Evolutionary conservation across 257 asterid genomes (phyloP).

Genomic region (Rubia yunnanensis): DNA sequence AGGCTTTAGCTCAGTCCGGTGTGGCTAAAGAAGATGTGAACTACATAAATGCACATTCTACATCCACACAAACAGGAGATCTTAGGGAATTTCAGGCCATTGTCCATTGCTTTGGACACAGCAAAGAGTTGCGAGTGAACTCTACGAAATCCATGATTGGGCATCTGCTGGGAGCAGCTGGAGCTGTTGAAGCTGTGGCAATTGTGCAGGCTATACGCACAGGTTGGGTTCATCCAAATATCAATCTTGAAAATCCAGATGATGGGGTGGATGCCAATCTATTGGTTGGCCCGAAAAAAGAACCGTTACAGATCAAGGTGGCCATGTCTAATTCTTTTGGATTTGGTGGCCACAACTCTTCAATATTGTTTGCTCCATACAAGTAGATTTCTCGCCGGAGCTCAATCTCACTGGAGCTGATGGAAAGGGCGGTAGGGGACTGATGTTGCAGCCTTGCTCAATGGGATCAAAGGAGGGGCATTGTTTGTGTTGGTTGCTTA

Average conservation of each 20-base stretch:
- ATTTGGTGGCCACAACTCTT: slow-evolving; percentile 90
- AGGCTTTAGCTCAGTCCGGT: slow-evolving; percentile 92
- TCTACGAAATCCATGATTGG: slow-evolving; percentile 97
- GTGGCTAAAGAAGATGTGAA: slow-evolving; percentile 80
- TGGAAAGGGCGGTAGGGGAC: slow-evolving; percentile 22
- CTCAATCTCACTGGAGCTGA: slow-evolving; percentile 10
- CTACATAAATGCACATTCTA: slow-evolving; percentile 95
- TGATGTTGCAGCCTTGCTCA: slow-evolving; percentile 3
- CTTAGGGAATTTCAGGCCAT: slow-evolving; percentile 86
- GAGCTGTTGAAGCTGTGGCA: slow-evolving; percentile 95
- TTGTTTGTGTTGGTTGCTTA: not conserved
- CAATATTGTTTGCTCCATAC: slow-evolving; percentile 78
- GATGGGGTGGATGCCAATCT: slow-evolving; percentile 62
- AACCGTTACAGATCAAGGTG: slow-evolving; percentile 58
- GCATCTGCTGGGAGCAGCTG: slow-evolving; percentile 96
- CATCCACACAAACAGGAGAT: slow-evolving; percentile 95
- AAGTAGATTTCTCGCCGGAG: slow-evolving; percentile 30
- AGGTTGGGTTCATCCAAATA: slow-evolving; percentile 96
- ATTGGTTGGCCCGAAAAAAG: slow-evolving; percentile 71
- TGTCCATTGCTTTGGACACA: slow-evolving; percentile 69
- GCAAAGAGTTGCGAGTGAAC: slow-evolving; percentile 83
- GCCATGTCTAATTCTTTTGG: slow-evolving; percentile 90
- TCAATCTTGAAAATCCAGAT: slow-evolving; percentile 88
- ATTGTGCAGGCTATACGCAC: slow-evolving; percentile 93
- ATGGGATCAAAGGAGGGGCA: not conserved